Percentiles rank a stretch among this genome's conserved stretches.
Conservation (phyloP, 2,329 filamentous ascomycete genomes). For the Ceratocystiopsis minuta region DNA sequence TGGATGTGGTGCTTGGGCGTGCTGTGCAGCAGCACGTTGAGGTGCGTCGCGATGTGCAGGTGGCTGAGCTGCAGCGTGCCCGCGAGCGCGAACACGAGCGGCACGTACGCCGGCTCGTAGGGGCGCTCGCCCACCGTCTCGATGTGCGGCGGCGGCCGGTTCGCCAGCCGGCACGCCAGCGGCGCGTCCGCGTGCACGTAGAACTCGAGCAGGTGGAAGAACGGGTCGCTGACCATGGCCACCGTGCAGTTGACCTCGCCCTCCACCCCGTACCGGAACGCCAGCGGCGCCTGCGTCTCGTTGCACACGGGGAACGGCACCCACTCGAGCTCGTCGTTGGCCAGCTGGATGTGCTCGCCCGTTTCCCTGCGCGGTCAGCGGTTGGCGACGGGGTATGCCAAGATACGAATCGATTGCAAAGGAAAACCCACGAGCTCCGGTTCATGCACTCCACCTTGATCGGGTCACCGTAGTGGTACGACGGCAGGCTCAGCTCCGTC, state of each 20-base stretch:
- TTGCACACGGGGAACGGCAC: slow-evolving; percentile 80
- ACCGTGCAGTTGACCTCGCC: slow-evolving; percentile 72
- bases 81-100: slow-evolving; percentile 72
- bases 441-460: slow-evolving; percentile 60
- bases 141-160: slow-evolving; percentile 45
- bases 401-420: neutral
- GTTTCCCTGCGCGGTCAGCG: slow-evolving; percentile 44
- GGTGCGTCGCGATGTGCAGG: slow-evolving; percentile 72
- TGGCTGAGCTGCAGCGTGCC: slow-evolving; percentile 80
- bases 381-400: neutral
- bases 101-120: slow-evolving; percentile 47
- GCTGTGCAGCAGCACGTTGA: slow-evolving; percentile 75
- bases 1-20: slow-evolving; percentile 43
- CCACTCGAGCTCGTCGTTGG: slow-evolving; percentile 70
- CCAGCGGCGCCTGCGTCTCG: slow-evolving; percentile 66
- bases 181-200: slow-evolving; percentile 96
- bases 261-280: slow-evolving; percentile 73
- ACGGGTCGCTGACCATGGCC: slow-evolving; percentile 54
- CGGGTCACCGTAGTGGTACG: slow-evolving; percentile 47
- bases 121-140: slow-evolving; percentile 34
- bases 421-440: slow-evolving; percentile 44
- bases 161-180: slow-evolving; percentile 73
- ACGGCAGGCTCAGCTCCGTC: slow-evolving; percentile 30
- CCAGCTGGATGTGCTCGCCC: slow-evolving; percentile 74
- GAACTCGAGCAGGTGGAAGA: slow-evolving; percentile 86